Conservation (phyloP, 2,329 filamentous ascomycete species). For the Colletotrichum paranaense region DNA sequence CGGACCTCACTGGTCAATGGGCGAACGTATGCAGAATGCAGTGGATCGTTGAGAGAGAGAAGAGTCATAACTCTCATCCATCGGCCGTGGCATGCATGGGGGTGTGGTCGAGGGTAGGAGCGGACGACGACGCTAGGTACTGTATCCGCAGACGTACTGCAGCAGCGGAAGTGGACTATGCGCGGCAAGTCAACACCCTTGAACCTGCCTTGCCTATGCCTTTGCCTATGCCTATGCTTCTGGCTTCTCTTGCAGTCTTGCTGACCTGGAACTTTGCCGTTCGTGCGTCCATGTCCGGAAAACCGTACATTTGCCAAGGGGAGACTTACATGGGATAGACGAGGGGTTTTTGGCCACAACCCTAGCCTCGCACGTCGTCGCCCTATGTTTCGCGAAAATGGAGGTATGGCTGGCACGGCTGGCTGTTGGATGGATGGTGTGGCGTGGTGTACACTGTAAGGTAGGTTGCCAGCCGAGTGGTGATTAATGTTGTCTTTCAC, state of each 20-base stretch:
- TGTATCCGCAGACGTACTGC: not conserved
- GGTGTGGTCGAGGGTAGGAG: not conserved
- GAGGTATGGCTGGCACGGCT: not conserved
- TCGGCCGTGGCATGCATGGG: not conserved
- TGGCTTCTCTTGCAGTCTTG: not conserved
- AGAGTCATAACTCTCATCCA: constrained; percentile 26
- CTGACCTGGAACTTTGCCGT: not conserved
- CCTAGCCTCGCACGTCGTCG: not conserved
- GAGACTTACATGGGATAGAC: not conserved
- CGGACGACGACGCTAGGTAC: not conserved
- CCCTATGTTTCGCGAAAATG: not conserved
- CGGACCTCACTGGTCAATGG: constrained; percentile 31
- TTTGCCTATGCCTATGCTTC: not conserved
- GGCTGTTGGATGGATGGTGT: too few relatives aligned
- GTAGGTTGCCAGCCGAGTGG: not conserved
- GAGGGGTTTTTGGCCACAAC: constrained; percentile 9
- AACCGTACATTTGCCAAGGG: not conserved
- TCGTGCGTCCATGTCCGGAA: not conserved
- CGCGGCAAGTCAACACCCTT: constrained; percentile 16
- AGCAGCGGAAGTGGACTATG: not conserved
- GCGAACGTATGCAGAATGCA: constrained; percentile 8
- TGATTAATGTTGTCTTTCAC: not conserved
- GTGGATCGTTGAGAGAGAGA: constrained; percentile 9
- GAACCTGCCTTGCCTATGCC: not conserved
- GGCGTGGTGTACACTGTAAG: not conserved